Evolutionary conservation across 1,139 yeast species (phyloP), one percentile per base, ranked within the genome.

Genomic region (Taphrina sp.): DNA sequence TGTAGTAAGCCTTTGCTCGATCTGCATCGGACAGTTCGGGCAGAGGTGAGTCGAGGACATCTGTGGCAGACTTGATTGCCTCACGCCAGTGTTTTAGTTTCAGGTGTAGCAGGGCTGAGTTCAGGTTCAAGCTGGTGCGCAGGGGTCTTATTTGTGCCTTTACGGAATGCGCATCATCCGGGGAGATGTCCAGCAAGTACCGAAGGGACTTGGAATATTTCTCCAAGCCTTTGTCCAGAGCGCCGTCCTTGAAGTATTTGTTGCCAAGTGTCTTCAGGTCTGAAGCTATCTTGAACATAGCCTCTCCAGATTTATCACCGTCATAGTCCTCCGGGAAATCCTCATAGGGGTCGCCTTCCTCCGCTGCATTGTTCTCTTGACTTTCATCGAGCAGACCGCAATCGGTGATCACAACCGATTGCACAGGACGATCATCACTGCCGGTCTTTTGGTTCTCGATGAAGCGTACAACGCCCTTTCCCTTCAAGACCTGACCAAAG

Each of bases 401-500:
- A 64, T 83, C 88, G 8, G 77, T 76, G 61, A 89, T 84, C 53
- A 77, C 74, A 69, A 88, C 85, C 41, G 79, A 83, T 56, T 76
- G 72, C 20, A 71, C 67, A 45, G 96, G 95, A 64, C 74, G 77
- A 67, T 88, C 95, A 23, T 38, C 46, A 14, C 52, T 28, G 22
- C 17, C 34, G n/a, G 62, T 60, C 46, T 42, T 33, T 19, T 41
- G 52, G 24, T 52, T 76, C 72, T 92, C 98, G 58, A 92, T 75
- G 61, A 77, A 74, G 64, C 95, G 81, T 23, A 88, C 90, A 29
- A 89, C 71, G 10, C 92, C 80, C 69, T 86, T 88, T 47, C 97
- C 97, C 54, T 81, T 77, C 49, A 88, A 69, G 17, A 92, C 90
- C 69, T 84, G 81, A 61, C 99, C 99, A 69, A 92, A 94, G 7